Base-by-base conservation (phyloP, 352 stramenopile genomes). In the Phytophthora ohioensis region DNA sequence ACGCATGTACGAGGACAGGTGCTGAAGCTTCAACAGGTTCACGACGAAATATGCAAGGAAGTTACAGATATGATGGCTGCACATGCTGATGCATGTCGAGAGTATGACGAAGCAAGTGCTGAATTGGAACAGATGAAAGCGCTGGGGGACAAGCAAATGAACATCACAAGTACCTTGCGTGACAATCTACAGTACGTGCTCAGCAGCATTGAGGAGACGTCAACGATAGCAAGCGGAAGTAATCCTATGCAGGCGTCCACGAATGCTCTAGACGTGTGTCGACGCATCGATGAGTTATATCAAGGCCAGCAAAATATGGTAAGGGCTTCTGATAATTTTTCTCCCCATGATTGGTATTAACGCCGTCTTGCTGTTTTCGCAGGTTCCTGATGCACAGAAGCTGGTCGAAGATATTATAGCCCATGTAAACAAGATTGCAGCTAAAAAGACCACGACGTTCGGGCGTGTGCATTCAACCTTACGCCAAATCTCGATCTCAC, bases 221-320 rank as follows among this genome's bases (percentile, higher is more conserved):
- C 82, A 27, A 76, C 73, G 2, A 80, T 90, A 48, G 76, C 81
- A 55, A 79, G 72, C 31, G 73, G 75, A 51, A 84, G 73, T 63
- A 89, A 84, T 57, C 81, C 75, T n/a, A 92, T 96, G 87, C 86
- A 91, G 58, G 87, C 85, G 17, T 96, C 89, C 1, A 87, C 86
- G 3, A 86, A 80, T 41, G 83, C 86, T 39, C 71, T 96, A 12
- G 89, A 96, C 60, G 81, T 93, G n/a, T 96, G 84, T 71, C 87
- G 89, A 31, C 82, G 85, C 7, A 88, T 96, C 30, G 89, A 96
- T 57, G 82, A 88, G 51, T 64, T 96, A 32, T 90, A 93, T 41
- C 86, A 87, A 63, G 72, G 83, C 35, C 89, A 96, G 60, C 83
- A 90, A 49, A 86, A 91, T 49, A 83, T 91, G 83, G 87, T 72